Base-by-base conservation (phyloP, 1,139 yeast species). In the Debaryomyces robertsiae region DNA sequence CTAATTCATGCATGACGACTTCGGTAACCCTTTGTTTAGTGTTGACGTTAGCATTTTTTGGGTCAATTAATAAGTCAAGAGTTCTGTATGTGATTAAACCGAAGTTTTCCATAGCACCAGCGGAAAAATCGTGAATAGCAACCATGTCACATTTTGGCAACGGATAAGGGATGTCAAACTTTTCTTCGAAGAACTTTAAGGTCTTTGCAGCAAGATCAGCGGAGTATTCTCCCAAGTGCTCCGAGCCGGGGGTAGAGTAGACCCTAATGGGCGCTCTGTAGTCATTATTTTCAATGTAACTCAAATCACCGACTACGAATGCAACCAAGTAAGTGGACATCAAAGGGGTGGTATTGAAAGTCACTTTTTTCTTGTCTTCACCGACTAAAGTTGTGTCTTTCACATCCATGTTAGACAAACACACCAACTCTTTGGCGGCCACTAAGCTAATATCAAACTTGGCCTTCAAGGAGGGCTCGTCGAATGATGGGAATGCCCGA, bases 401-500 rank as follows among this genome's bases (percentile, higher is more conserved):
- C 18, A 76, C 79, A 52, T 88, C 90, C 95, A 86, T 87, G 62
- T 89, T 89, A 37, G 93, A 82, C 53, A 89, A 73, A 40, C 84
- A 87, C 36, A 84, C 83, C 61, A 81, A 73, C 27, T 75, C 63
- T 44, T 73, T 68, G 40, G 79, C 77, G 31, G 88, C 79, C 40
- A 82, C 73, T 49, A 89, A 70, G 22, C 81, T 66, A 43, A 89
- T 73, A 45, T 81, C 81, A 58, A 87, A 89, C 35, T 83, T 77
- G 10, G 96, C 93, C 69, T 89, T 89, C 46, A 82, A 74, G 40
- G 82, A 79, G 9, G 96, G 96, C 61, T 89, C 96, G 62, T 89
- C 96, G 53, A 84, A 81, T 60, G 93, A 87, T 15, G 96, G 96
- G 72, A 89, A 88, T 3, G 96, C 95, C 51, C 91, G 76, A 55